Evolutionary conservation across 2,329 filamentous ascomycete genomes (phyloP), one percentile per base, ranked within the genome.

Genomic region (Calonectria pseudoturangicola): DNA sequence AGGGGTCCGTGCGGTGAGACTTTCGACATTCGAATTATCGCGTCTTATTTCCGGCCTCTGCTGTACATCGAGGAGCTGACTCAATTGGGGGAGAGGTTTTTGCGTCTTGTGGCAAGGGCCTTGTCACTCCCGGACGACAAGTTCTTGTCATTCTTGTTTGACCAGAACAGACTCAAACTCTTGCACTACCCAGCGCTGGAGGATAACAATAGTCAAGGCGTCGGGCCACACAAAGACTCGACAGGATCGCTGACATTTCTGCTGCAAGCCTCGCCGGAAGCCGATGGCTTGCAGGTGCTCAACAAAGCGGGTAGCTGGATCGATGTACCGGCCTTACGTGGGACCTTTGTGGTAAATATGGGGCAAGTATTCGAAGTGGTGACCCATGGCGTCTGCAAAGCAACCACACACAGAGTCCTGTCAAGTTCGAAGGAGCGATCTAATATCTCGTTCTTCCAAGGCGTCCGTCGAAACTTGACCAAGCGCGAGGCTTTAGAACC

Each of bases 211-310:
- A 60, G 76, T 3, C 90, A 92, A 81, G 90, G 90, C 1, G 90
- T 92, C 1, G 91, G 90, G 0, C 88, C 91, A 0, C 90, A 92
- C 82, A 92, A 92, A 76, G 89, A 91, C 79, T 92, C 88, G 0
- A 91, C 89, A 0, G 90, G 90, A 4, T 92, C 90, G 89, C 90
- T 91, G 84, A 92, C 91, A 0, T 92, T 93, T 73, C 86, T 93
- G 4, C 86, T 91, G 1, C 91, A 93, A 79, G 88, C 90, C 8
- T 90, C 88, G 0, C 86, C 89, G 4, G 82, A 86, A 12, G 83
- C 87, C 1, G 79, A 85, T 47, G 87, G 89, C 0, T 82, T 91
- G 0, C 87, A 91, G 76, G 88, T 87, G 0, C 84, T 91, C 18
- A 87, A 87, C 71, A 83, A 85, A 48, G 77, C 78, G 0, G 88